Evolutionary conservation across 352 stramenopile species (phyloP), one percentile per base, ranked within the genome.

Genomic region (Pythium rhizo-oryzae): DNA sequence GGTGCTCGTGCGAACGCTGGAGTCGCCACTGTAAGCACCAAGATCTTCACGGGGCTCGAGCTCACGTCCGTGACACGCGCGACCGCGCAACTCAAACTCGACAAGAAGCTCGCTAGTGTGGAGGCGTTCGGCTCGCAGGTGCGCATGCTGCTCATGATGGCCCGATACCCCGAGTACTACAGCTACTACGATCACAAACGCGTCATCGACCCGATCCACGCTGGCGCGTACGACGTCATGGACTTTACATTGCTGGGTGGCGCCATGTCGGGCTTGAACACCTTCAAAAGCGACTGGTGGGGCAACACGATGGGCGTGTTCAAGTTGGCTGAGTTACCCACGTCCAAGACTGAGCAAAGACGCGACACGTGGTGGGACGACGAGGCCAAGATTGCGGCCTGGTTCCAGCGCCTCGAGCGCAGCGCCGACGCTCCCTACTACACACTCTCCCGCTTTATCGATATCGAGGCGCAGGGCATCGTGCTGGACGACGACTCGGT

Each of bases 281-380:
- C 67, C 3, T 79, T 77, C 54, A 78, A 79, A 49, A 11, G 16
- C 4, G 73, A 72, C 51, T 82, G 68, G 65, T 76, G 61, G 70
- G 64, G 39, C 8, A 82, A 82, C 39, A 79, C 73, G 0, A 79
- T 80, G 72, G 66, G 35, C 1, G 73, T 79, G 8, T 79, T 65
- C 54, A 71, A 70, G 7, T 65, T 82, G 8, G 67, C 59, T 12
- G 76, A 82, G 52, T 41, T 74, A 8, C 53, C 74, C 41, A 24
- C 8, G 3, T 37, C 52, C 9, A 25, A 11, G 0, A 24, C 16
- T 6, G 33, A 28, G 2, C n/a, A 30, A 15, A 53, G 49, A 8
- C 25, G 53, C 8, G 72, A 76, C 47, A 47, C 41, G 8, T 82
- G 75, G 75, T 82, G 66, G 69, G 75, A 77, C 33, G 65, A 82